phyloP scores from a whole-genome alignment of 257 asterid species.

The Gardenia jasminoides region DNA sequence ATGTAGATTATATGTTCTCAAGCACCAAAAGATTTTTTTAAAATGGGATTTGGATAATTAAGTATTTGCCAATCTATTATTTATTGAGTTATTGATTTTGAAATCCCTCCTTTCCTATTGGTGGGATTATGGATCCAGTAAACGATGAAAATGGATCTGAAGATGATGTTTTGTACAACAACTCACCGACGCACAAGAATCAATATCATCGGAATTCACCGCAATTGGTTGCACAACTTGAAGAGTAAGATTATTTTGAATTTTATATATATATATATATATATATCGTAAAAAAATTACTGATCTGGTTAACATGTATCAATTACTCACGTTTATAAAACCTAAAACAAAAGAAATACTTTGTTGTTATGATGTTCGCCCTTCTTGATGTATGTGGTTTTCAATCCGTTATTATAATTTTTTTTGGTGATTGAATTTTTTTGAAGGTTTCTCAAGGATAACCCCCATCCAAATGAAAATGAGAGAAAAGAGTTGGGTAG shows the following conservation, averaged over 20 bases:
- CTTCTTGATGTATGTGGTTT: too few species aligned
- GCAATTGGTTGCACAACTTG: neutral
- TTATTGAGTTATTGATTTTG: neutral
- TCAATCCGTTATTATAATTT: too few species aligned
- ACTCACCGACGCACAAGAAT: neutral
- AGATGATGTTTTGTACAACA: neutral
- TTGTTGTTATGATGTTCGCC: too few species aligned
- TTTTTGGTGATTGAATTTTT: neutral
- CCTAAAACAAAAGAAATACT: too few species aligned
- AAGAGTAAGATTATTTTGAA: neutral
- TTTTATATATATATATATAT: too few species aligned
- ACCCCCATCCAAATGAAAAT: neutral
- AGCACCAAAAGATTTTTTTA: too few species aligned
- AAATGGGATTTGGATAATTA: too few species aligned
- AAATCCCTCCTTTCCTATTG: neutral
- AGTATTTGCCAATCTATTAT: neutral
- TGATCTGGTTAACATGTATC: neutral
- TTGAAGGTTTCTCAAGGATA: constrained; percentile 1
- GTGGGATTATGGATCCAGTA: neutral
- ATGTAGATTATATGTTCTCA: too few species aligned
- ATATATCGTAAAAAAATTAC: too few species aligned
- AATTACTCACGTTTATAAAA: neutral
- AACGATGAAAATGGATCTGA: neutral
- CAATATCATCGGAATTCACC: neutral
- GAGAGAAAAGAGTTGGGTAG: neutral